phyloP scores from a whole-genome alignment of 768 basidiomycete genomes.

The Paxillus ammoniavirescens region DNA sequence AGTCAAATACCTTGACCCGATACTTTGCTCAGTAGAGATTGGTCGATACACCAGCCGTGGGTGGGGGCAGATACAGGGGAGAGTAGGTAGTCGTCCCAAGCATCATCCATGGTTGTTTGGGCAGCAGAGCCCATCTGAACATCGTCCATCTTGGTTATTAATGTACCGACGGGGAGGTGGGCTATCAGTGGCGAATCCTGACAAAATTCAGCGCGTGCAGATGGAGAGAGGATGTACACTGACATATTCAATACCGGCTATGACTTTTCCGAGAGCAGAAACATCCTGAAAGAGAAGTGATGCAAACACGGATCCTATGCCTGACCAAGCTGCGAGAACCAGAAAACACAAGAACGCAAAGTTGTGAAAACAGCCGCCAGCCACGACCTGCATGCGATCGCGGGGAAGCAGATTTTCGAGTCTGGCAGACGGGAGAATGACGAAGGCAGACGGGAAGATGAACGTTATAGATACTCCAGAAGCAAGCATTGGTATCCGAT shows the following conservation, averaged over 20 bases:
- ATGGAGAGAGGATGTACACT: constrained; percentile 20
- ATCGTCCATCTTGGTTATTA: constrained; percentile 72
- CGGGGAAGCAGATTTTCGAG: constrained; percentile 37
- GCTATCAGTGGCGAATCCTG: constrained; percentile 62
- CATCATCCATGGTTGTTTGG: constrained; percentile 25
- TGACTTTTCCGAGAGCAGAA: constrained; percentile 48
- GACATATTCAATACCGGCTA: constrained; percentile 54
- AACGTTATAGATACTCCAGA: constrained; percentile 61
- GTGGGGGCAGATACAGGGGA: constrained; percentile 5
- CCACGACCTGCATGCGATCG: constrained; percentile 57
- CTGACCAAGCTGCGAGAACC: constrained; percentile 32
- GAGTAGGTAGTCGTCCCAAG: constrained; percentile 50
- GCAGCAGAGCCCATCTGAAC: constrained; percentile 35
- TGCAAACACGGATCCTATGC: constrained; percentile 27
- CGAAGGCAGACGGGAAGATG: constrained; percentile 73
- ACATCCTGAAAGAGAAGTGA: constrained; percentile 52
- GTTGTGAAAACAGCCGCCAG: constrained; percentile 82
- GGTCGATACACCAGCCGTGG: constrained; percentile 64
- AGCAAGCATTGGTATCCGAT: constrained; percentile 58
- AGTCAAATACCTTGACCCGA: neutral
- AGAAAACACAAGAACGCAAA: constrained; percentile 56
- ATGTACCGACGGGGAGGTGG: constrained; percentile 53
- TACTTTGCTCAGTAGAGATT: constrained; percentile 29
- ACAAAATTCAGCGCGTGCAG: constrained; percentile 5
- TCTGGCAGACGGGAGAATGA: constrained; percentile 51